Base-by-base conservation (phyloP, 73 alveolate species). In the Halteria grandinella region DNA sequence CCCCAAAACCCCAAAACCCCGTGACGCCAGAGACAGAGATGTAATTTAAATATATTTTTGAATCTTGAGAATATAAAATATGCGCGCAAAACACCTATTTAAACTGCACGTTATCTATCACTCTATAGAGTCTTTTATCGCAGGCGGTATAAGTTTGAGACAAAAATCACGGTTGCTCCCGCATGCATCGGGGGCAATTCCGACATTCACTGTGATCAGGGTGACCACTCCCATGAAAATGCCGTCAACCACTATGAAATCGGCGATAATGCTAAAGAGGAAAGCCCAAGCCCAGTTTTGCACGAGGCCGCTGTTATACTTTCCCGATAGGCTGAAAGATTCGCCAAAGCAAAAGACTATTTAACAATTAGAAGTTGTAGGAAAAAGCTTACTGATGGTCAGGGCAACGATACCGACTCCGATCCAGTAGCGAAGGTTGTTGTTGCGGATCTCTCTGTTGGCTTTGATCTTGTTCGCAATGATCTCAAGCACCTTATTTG, bases 281-380 rank as follows among this genome's bases (percentile, higher is more conserved):
- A 60, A 60, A 37, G 77, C 59, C 77, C 77, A 60, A 21, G 60
- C 77, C 77, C 77, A 60, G 24, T n/a, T 7, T n/a, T 5, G 10
- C 24, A 60, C 34, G 1, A 7, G 4, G 25, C 7, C 28, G 27
- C 43, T 60, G n/a, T 24, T 60, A 27, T 40, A 17, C 44, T 40
- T 1, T 5, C 60, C 37, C 3, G 77, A 60, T 6, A 60, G 8
- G 4, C 37, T 29, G 29, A 60, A 36, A 37, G 23, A 60, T 40
- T 1, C 37, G 2, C 8, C 60, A 60, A 15, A 60, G n/a, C 6
- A 60, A n/a, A n/a, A n/a, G n/a, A n/a, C n/a, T n/a, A n/a, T n/a
- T n/a, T n/a, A n/a, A n/a, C n/a, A n/a, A n/a, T n/a, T n/a, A n/a
- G n/a, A n/a, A n/a, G n/a, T n/a, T n/a, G n/a, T n/a, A n/a, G n/a